These are phyloP conservation scores for Phanerodontia chrysosporium DNA, from an alignment of 768 basidiomycete species.

Conservation along the genomic window DNA sequence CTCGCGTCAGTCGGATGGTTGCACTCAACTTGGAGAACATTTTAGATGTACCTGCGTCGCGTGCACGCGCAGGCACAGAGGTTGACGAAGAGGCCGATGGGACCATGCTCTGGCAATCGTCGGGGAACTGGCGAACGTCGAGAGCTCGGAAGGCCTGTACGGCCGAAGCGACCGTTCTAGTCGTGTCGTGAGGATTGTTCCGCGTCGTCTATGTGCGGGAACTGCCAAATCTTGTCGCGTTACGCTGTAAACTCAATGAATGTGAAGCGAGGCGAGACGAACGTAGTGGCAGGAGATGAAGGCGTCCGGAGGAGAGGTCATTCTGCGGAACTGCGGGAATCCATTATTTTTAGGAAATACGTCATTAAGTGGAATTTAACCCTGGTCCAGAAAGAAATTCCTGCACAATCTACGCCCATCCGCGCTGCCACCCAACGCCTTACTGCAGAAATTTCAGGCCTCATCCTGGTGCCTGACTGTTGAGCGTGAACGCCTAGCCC, in stretches of 20 bases:
- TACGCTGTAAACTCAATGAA: too few relatives aligned
- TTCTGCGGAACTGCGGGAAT: background rate
- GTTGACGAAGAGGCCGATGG: background rate
- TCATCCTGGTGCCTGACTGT: too few relatives aligned
- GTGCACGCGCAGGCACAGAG: background rate
- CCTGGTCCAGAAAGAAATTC: background rate
- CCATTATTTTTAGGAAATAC: background rate
- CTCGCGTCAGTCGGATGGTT: background rate
- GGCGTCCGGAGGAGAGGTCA: background rate
- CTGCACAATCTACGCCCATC: too few relatives aligned
- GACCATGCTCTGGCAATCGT: background rate
- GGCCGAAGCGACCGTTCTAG: background rate
- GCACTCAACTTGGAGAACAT: background rate
- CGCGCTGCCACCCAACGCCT: too few relatives aligned
- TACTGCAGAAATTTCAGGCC: too few relatives aligned
- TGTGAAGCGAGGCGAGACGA: background rate
- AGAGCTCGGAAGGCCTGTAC: background rate
- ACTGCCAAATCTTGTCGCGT: too few relatives aligned
- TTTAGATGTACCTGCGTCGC: conserved; percentile 5
- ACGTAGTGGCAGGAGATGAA: background rate
- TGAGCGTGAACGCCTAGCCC: too few relatives aligned
- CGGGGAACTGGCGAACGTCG: too few relatives aligned
- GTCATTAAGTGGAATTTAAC: background rate
- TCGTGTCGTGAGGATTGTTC: background rate
- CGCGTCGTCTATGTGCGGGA: background rate